A percentile compares a stretch with the other conserved stretches of the same genome.
Evolutionary conservation across 2,329 filamentous ascomycete species (phyloP).

Genomic region (Fusarium ambrosium): DNA sequence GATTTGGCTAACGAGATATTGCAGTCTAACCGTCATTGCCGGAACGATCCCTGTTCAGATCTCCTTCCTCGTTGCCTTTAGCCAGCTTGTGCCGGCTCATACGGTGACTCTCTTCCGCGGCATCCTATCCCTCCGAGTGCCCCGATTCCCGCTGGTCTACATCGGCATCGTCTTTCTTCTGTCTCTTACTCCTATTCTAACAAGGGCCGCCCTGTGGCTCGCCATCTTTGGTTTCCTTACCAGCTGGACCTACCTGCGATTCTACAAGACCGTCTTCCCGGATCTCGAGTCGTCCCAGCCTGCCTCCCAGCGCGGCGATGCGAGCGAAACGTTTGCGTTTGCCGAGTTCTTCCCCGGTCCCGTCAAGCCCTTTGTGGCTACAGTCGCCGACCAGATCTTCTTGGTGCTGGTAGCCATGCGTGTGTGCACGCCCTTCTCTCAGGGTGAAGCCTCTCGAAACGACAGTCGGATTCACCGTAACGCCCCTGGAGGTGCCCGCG

Average conservation of each 20-base stretch:
- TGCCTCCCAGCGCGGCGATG: slow-evolving; percentile 82
- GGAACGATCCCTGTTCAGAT: slow-evolving; percentile 92
- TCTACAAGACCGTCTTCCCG: slow-evolving; percentile 85
- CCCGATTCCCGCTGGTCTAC: slow-evolving; percentile 78
- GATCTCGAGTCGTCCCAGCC: slow-evolving; percentile 75
- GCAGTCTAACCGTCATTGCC: slow-evolving; percentile 83
- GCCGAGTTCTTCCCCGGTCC: slow-evolving; percentile 94
- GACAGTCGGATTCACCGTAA: slow-evolving; percentile 67
- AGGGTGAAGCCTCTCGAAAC: slow-evolving; percentile 82
- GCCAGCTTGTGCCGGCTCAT: slow-evolving; percentile 96
- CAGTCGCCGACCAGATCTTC: slow-evolving; percentile 78
- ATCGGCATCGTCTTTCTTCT: slow-evolving; percentile 79
- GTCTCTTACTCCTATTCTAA: slow-evolving; percentile 68
- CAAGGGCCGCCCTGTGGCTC: slow-evolving; percentile 83
- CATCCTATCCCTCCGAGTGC: slow-evolving; percentile 88
- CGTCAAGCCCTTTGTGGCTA: slow-evolving; percentile 81
- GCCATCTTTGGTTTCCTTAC: slow-evolving; percentile 85
- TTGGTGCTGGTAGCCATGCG: slow-evolving; percentile 79
- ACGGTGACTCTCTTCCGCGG: slow-evolving; percentile 95
- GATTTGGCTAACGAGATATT: slow-evolving; percentile 14
- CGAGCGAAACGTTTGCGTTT: slow-evolving; percentile 96
- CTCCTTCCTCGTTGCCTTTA: slow-evolving; percentile 95
- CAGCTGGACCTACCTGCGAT: slow-evolving; percentile 96
- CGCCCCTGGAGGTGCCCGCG: slow-evolving; percentile 78
- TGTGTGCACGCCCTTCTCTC: slow-evolving; percentile 88